Base-by-base conservation (phyloP, 2,329 filamentous ascomycete species). In the Domatiomyces catenatus region DNA sequence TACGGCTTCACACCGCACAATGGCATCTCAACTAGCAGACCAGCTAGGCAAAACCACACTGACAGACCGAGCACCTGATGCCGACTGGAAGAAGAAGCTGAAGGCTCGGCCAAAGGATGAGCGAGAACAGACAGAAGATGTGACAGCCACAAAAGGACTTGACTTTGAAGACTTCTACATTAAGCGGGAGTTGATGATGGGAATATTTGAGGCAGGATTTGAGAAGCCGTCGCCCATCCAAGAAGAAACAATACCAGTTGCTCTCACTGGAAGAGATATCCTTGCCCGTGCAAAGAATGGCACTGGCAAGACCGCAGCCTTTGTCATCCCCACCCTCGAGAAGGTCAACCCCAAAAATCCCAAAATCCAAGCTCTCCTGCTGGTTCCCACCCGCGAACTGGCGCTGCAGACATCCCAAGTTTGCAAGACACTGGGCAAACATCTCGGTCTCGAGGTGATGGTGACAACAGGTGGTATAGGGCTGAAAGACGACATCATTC, bases 221-320 rank as follows among this genome's bases (percentile, higher is more conserved):
- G 92, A 98, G 68, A 95, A 94, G 71, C 92, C 92, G 15, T 98
- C 92, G 51, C 92, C 92, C 8, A 98, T 98, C 62, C 92, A 98
- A 79, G 92, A 98, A 81, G 92, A 96, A 72, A 88, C 92, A 50
- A 95, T 98, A 63, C 92, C 92, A 46, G 90, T 98, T 58, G 92
- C 92, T 48, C 77, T 98, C 51, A 94, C 90, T 46, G 92, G 92
- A 51, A 81, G 90, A 70, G 92, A 98, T 65, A 89, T 98, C 62
- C 78, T 98, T 57, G 92, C 92, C 53, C 81, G 92, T 69, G 92
- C 92, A 59, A 98, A 98, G 75, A 98, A 98, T 68, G 92, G 92
- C 57, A 98, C 92, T 39, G 92, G 92, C 66, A 98, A 98, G 74
- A 98, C 92, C 8, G 92, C 90, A 20, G 93, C 93, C 55, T 98